Percentiles rank a stretch among this genome's conserved stretches.
Evolutionary conservation across 805 yeast genomes (phyloP).

Genomic region (Brettanomyces sp.): DNA sequence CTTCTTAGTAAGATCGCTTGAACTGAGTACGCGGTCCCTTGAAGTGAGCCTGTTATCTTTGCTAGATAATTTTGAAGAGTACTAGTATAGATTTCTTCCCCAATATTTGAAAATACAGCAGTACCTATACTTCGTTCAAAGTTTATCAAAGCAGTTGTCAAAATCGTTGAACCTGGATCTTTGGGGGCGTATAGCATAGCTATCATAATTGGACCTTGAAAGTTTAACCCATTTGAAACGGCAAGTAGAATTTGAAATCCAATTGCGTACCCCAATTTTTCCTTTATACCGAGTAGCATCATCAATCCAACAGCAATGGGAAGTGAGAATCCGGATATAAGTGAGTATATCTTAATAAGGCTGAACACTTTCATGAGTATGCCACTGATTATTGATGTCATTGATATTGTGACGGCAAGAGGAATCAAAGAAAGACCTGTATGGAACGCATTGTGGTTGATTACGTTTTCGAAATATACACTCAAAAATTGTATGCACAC

Average conservation of each 20-base stretch:
- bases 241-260: constrained; percentile 40
- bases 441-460: constrained; percentile 30
- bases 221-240: constrained; percentile 32
- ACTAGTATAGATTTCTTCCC: constrained; percentile 31
- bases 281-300: constrained; percentile 29
- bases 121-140: constrained; percentile 38
- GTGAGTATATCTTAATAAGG: constrained; percentile 31
- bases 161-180: constrained; percentile 37
- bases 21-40: neutral
- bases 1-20: constrained; percentile 1
- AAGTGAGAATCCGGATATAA: constrained; percentile 27
- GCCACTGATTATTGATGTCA: constrained; percentile 31
- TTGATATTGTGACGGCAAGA: constrained; percentile 29
- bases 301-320: constrained; percentile 38
- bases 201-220: constrained; percentile 35
- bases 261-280: constrained; percentile 27
- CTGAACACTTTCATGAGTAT: constrained; percentile 28
- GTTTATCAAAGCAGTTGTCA: constrained; percentile 36
- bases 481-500: constrained; percentile 27
- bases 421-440: constrained; percentile 41
- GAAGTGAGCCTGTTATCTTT: neutral
- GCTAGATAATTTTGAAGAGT: constrained; percentile 17
- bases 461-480: constrained; percentile 42
- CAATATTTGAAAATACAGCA: constrained; percentile 33
- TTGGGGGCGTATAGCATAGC: constrained; percentile 45